These are phyloP conservation scores for Tuber borchii DNA, from an alignment of 495 filamentous ascomycete species.

Conservation along the genomic window DNA sequence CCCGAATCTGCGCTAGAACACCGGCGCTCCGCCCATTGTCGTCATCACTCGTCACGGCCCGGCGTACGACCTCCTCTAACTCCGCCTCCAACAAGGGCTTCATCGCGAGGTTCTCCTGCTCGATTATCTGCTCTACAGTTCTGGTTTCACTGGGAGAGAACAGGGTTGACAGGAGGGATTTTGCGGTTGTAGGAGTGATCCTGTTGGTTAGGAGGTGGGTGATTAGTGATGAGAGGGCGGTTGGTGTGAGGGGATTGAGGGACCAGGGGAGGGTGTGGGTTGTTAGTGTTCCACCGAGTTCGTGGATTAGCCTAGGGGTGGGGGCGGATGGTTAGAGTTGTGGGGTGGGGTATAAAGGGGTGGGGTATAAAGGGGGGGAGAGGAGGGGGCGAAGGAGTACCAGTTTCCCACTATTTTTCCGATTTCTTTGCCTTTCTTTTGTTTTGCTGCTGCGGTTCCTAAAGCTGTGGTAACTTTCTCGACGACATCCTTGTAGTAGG, in stretches of 20 bases:
- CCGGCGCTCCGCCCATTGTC: slow-evolving; percentile 51
- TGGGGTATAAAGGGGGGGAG: slow-evolving; percentile 31
- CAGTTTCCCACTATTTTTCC: slow-evolving; percentile 41
- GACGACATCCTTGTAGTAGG: slow-evolving; percentile 69
- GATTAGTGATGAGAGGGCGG: neutral
- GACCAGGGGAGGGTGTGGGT: slow-evolving; percentile 52
- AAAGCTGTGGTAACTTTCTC: slow-evolving; percentile 37
- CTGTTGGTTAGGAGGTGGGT: slow-evolving; percentile 45
- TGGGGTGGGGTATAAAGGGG: slow-evolving; percentile 39
- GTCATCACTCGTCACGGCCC: slow-evolving; percentile 41
- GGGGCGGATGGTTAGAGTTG: slow-evolving; percentile 54
- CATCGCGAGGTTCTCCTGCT: slow-evolving; percentile 60
- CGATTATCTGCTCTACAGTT: slow-evolving; percentile 55
- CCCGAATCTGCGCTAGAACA: slow-evolving; percentile 62
- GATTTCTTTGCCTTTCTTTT: slow-evolving; percentile 33
- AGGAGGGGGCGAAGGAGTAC: slow-evolving; percentile 6
- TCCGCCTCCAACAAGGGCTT: slow-evolving; percentile 55
- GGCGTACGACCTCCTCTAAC: slow-evolving; percentile 54
- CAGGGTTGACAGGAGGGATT: slow-evolving; percentile 29
- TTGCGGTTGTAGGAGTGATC: slow-evolving; percentile 41
- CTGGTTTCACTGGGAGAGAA: slow-evolving; percentile 46
- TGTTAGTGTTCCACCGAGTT: slow-evolving; percentile 69
- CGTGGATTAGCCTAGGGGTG: slow-evolving; percentile 58
- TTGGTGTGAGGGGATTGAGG: slow-evolving; percentile 31
- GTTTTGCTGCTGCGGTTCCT: neutral